phyloP scores from a whole-genome alignment of 192 early-diverging fungal genomes.

The Allomyces javanicus region DNA sequence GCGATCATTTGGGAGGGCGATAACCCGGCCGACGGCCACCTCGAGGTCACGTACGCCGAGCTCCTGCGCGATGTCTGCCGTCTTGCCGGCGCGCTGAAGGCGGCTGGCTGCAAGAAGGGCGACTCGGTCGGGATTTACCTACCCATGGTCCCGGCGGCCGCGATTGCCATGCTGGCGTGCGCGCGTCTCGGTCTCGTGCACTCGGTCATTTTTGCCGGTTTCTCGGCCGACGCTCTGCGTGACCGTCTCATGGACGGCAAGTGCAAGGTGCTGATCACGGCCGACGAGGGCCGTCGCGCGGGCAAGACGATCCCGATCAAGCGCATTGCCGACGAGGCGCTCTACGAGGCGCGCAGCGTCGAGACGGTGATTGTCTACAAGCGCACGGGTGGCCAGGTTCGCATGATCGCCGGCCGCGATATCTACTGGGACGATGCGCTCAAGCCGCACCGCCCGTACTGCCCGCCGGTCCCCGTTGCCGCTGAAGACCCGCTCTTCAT shows the following conservation, averaged over 20 bases:
- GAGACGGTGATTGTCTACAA: conserved; percentile 75
- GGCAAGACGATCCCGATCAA: conserved; percentile 76
- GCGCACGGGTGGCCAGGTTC: conserved; percentile 68
- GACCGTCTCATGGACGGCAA: conserved; percentile 75
- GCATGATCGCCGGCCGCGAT: conserved; percentile 55
- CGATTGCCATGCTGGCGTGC: conserved; percentile 82
- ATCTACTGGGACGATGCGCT: conserved; percentile 91
- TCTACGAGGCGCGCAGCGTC: conserved; percentile 55
- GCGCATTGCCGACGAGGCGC: conserved; percentile 80
- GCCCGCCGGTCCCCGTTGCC: conserved; percentile 63
- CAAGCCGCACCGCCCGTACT: conserved; percentile 63
- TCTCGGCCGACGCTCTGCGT: conserved; percentile 76
- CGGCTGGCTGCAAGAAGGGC: conserved; percentile 71
- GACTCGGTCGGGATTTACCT: conserved; percentile 92
- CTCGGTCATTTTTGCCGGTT: conserved; percentile 92
- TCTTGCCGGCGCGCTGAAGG: conserved; percentile 66
- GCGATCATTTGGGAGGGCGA: conserved; percentile 80
- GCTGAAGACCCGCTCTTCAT: conserved; percentile 89
- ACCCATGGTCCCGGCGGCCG: conserved; percentile 93
- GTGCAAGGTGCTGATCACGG: conserved; percentile 67
- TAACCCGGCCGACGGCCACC: conserved; percentile 53
- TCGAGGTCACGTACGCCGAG: conserved; percentile 63
- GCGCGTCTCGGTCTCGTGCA: conserved; percentile 81
- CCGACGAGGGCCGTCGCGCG: conserved; percentile 86
- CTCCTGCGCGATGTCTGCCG: conserved; percentile 63